Conservation (phyloP, 139 green algal species). For the Haematococcus sp. region DNA sequence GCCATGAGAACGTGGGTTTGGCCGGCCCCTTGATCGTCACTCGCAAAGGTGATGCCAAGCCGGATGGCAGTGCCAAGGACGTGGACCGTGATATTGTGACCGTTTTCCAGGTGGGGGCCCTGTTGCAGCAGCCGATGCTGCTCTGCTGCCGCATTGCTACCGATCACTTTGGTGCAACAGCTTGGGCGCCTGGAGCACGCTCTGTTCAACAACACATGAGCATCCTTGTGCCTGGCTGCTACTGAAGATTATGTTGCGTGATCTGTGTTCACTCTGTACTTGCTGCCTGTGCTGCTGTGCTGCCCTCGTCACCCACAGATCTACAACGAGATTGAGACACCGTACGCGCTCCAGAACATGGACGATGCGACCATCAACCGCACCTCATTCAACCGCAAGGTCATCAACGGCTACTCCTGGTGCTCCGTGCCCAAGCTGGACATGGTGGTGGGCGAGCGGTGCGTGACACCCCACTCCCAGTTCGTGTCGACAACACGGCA, state of each 20-base stretch:
- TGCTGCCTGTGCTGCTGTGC: neutral
- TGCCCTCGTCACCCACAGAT: neutral
- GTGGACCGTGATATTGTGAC: constrained; percentile 38
- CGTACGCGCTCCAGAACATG: neutral
- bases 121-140: neutral
- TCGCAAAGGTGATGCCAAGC: constrained; percentile 12
- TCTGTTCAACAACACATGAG: too few species aligned
- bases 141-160: neutral
- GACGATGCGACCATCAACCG: neutral
- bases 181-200: too few species aligned
- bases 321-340: constrained; percentile 1
- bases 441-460: constrained; percentile 31
- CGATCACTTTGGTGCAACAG: neutral
- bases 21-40: constrained; percentile 59
- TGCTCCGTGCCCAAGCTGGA: constrained; percentile 19
- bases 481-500: neutral
- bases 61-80: constrained; percentile 26
- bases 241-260: neutral
- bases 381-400: neutral
- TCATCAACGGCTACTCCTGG: constrained; percentile 36
- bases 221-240: neutral
- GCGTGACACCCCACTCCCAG: neutral
- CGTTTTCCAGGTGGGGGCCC: constrained; percentile 25
- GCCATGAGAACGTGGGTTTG: constrained; percentile 50
- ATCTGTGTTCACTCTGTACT: too few species aligned